Percentiles rank a stretch among this genome's conserved stretches.
phyloP scores from a whole-genome alignment of 1,284 basidiomycete species.

The Cryptococcus jaspeensis region DNA sequence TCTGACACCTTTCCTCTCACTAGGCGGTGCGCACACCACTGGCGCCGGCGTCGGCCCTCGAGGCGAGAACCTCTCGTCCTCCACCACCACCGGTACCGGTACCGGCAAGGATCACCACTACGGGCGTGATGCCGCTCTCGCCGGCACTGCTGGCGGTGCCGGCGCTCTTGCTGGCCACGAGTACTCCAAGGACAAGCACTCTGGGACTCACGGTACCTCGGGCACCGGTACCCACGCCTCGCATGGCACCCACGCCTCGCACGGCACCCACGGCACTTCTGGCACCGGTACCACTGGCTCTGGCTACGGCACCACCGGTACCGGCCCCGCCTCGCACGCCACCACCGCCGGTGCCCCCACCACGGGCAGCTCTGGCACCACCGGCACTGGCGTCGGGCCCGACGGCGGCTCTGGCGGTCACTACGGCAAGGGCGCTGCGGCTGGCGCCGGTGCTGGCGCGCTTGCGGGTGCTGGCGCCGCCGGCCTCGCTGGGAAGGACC shows the following conservation, averaged over 20 bases:
- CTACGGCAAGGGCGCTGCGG: conserved; percentile 14
- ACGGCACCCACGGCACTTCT: no score
- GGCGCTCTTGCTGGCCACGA: conserved; percentile 17
- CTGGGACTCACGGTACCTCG: neutral
- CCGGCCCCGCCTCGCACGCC: conserved; percentile 7
- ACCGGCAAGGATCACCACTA: conserved; percentile 4
- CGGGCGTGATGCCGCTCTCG: conserved; percentile 20
- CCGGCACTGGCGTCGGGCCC: conserved; percentile 20
- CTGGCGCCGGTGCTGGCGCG: conserved; percentile 3
- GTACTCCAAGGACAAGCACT: conserved; percentile 2
- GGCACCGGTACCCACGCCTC: no score
- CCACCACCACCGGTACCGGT: neutral
- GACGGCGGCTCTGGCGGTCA: conserved; percentile 21
- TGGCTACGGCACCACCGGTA: neutral
- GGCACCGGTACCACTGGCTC: neutral
- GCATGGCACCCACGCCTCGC: no score
- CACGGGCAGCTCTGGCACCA: conserved; percentile 13
- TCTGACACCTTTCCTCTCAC: conserved; percentile 4
- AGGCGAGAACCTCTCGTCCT: neutral
- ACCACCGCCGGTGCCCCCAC: conserved; percentile 4
- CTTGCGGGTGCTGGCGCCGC: conserved; percentile 1
- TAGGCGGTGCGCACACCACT: conserved; percentile 21
- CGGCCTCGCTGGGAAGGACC: neutral
- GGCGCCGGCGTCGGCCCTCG: conserved; percentile 9
- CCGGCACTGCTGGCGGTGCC: conserved; percentile 20